These are phyloP conservation scores for Aspergillus japonicus DNA, from an alignment of 2,329 filamentous ascomycete species.

Conservation along the genomic window DNA sequence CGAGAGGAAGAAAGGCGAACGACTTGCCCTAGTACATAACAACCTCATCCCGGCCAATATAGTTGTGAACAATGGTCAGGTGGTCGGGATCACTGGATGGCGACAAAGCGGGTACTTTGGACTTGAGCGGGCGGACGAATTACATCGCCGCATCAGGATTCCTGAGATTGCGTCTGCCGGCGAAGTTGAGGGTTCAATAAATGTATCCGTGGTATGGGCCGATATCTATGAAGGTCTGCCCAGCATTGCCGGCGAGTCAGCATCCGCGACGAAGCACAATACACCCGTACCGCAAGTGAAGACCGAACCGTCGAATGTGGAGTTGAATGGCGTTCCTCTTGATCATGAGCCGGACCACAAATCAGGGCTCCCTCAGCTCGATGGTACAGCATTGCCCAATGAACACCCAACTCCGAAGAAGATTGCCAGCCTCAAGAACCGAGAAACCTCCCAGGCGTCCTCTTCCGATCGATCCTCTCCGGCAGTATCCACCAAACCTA, in stretches of 20 bases:
- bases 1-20: conserved; percentile 25
- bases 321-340: conserved; percentile 31
- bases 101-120: conserved; percentile 42
- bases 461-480: conserved; percentile 42
- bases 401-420: conserved; percentile 42
- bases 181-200: conserved; percentile 12
- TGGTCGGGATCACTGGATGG: conserved; percentile 43
- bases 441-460: conserved; percentile 37
- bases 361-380: conserved; percentile 22
- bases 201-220: conserved; percentile 29
- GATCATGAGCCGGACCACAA: conserved; percentile 30
- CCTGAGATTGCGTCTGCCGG: conserved; percentile 19
- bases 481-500: conserved; percentile 35
- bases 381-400: conserved; percentile 23
- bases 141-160: conserved; percentile 36
- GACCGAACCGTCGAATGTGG: conserved; percentile 31
- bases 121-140: conserved; percentile 30
- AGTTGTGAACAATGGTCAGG: conserved; percentile 36
- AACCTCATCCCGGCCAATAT: conserved; percentile 39
- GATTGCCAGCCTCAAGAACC: conserved; percentile 40
- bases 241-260: conserved; percentile 15
- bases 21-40: conserved; percentile 38
- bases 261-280: conserved; percentile 17
- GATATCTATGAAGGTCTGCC: conserved; percentile 37
- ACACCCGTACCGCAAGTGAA: conserved; percentile 33